Evolutionary conservation across 208 protist genomes (phyloP).

Genomic region (Porcisia hertigi): DNA sequence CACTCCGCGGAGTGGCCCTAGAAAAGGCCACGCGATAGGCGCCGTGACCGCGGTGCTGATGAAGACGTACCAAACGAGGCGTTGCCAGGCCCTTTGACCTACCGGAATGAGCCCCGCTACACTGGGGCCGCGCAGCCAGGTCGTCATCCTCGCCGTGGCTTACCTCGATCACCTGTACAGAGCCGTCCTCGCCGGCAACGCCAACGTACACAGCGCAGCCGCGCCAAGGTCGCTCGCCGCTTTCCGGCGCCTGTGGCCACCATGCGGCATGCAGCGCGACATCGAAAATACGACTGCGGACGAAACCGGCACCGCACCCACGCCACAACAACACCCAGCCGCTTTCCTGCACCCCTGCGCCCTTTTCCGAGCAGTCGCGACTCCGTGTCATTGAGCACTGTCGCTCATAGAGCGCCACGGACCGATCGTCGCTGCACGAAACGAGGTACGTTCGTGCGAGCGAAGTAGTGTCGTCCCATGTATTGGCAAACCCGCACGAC

Average conservation of each 20-base stretch:
- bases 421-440: conserved; percentile 82
- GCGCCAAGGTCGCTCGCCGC: neutral
- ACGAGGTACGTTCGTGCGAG: conserved; percentile 33
- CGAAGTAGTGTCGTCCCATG: neutral
- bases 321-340: conserved; percentile 48
- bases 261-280: conserved; percentile 32
- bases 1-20: neutral
- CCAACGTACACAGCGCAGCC: conserved; percentile 18
- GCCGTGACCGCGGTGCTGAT: conserved; percentile 67
- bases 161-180: conserved; percentile 42
- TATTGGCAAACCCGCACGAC: neutral
- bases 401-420: conserved; percentile 46
- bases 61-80: conserved; percentile 14
- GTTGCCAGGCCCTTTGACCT: neutral
- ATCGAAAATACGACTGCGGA: conserved; percentile 71
- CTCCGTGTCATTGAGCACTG: neutral
- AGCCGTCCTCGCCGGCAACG: conserved; percentile 62
- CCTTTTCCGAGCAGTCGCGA: neutral
- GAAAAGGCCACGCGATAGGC: conserved; percentile 54
- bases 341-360: neutral
- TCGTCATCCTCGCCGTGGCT: neutral
- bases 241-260: neutral
- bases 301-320: conserved; percentile 36
- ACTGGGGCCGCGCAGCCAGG: neutral
- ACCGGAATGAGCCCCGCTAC: neutral